Evolutionary conservation across 768 basidiomycete species (phyloP), one percentile per base, ranked within the genome.

Genomic region (Candolleomyces eurysporus): DNA sequence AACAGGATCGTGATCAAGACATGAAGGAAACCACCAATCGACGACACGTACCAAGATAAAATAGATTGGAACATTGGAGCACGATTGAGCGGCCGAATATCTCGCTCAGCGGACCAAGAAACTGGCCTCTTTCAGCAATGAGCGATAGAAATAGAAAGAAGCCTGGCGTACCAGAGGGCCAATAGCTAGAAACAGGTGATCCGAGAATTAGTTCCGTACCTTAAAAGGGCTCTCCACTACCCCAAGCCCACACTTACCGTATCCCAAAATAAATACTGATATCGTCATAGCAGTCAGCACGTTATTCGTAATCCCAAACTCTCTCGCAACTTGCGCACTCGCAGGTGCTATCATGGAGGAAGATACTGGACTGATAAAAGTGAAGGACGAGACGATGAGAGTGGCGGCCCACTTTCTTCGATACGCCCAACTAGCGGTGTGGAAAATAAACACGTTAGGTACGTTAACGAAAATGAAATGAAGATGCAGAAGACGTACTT

Each of bases 271-370:
- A 50, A 79, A 81, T 0, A 81, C 81, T 0, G 87, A 88, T 0
- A 82, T 84, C 30, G 80, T 82, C 73, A 92, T 80, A 1, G 83
- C 83, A 19, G 83, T 72, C 4, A 84, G 57, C 0, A 76, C 80
- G 2, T 65, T 62, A 66, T 69, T 84, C 9, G 79, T 84, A 30
- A 91, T 79, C 1, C 82, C 78, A 62, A 92, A 86, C 19, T 84
- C 71, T 3, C 68, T 60, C 14, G 78, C 85, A 0, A 92, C 65
- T 57, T 84, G 78, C 4, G 64, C 61, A 0, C 78, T 74, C 0
- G 89, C 90, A 0, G 90, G 90, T 0, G 91, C 86, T 1, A 91
- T 75, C 85, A 90, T 90, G 4, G 89, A 83, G 4, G 91, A 92
- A 0, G 89, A 85, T 0, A 91, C 76, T 0, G 89, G 87, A 7